phyloP scores from a whole-genome alignment of 1,284 basidiomycete species.

The Caloboletus firmus region DNA sequence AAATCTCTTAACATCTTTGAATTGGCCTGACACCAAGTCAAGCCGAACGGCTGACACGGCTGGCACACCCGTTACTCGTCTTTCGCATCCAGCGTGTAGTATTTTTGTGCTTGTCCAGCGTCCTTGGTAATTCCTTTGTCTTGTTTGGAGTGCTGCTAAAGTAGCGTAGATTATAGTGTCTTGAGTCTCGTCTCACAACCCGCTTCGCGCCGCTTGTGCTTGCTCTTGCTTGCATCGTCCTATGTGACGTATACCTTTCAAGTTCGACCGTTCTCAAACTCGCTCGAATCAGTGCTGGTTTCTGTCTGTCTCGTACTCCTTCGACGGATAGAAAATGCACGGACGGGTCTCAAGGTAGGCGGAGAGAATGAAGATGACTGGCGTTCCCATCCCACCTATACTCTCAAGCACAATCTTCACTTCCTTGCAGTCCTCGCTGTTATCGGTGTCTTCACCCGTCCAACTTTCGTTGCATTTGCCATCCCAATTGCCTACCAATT shows the following conservation, averaged over 20 bases:
- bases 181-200: conserved; percentile 26
- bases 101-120: conserved; percentile 35
- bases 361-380: neutral
- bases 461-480: conserved; percentile 40
- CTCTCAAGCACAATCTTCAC: conserved; percentile 18
- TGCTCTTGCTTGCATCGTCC: conserved; percentile 42
- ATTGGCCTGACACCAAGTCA: conserved; percentile 11
- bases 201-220: conserved; percentile 21
- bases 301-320: conserved; percentile 32
- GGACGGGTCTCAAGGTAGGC: neutral
- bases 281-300: conserved; percentile 38
- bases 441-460: conserved; percentile 37
- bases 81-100: conserved; percentile 35
- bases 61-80: conserved; percentile 23
- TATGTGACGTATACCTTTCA: conserved; percentile 42
- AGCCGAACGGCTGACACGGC: conserved; percentile 10
- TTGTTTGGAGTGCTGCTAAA: conserved; percentile 5
- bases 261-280: conserved; percentile 43
- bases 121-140: conserved; percentile 33
- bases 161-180: conserved; percentile 34
- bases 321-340: conserved; percentile 11
- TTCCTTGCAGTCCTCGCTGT: conserved; percentile 29
- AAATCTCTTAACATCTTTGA: conserved; percentile 1
- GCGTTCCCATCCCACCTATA: neutral
- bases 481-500: conserved; percentile 34